Evolutionary conservation across 176 grass and related monocot genomes (phyloP).

Genomic region (Phragmites australis): DNA sequence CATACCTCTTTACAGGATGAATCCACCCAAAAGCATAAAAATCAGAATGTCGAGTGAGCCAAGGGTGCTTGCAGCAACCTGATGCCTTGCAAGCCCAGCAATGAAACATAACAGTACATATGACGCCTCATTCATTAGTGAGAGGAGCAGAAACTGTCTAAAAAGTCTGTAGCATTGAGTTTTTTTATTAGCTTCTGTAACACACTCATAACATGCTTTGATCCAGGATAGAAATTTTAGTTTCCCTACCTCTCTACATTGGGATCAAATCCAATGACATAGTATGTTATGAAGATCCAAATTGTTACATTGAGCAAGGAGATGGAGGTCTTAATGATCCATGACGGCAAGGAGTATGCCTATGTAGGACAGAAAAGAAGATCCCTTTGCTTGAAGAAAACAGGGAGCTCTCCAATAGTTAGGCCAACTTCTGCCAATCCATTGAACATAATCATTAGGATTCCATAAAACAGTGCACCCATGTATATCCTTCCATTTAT

Average conservation of each 20-base stretch:
- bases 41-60: slow-evolving; percentile 33
- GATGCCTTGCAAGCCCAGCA: slow-evolving; percentile 49
- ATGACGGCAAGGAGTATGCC: slow-evolving; percentile 52
- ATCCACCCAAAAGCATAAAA: neutral
- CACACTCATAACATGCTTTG: neutral
- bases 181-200: neutral
- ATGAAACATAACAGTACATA: slow-evolving; percentile 51
- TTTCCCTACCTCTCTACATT: slow-evolving; percentile 47
- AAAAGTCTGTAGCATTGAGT: slow-evolving; percentile 43
- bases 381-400: slow-evolving; percentile 70
- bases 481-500: slow-evolving; percentile 40
- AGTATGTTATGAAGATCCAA: slow-evolving; percentile 57
- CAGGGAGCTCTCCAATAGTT: slow-evolving; percentile 48
- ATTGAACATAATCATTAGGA: slow-evolving; percentile 55
- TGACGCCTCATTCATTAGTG: slow-evolving; percentile 38
- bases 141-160: slow-evolving; percentile 54
- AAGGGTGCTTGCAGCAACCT: slow-evolving; percentile 45
- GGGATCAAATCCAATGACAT: slow-evolving; percentile 61
- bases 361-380: slow-evolving; percentile 62
- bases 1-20: neutral
- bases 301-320: slow-evolving; percentile 44
- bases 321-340: slow-evolving; percentile 66
- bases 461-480: slow-evolving; percentile 55
- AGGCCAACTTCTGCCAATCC: slow-evolving; percentile 51
- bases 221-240: neutral